phyloP scores from a whole-genome alignment of 192 early-diverging fungal species.

The Dissophora globulifera region DNA sequence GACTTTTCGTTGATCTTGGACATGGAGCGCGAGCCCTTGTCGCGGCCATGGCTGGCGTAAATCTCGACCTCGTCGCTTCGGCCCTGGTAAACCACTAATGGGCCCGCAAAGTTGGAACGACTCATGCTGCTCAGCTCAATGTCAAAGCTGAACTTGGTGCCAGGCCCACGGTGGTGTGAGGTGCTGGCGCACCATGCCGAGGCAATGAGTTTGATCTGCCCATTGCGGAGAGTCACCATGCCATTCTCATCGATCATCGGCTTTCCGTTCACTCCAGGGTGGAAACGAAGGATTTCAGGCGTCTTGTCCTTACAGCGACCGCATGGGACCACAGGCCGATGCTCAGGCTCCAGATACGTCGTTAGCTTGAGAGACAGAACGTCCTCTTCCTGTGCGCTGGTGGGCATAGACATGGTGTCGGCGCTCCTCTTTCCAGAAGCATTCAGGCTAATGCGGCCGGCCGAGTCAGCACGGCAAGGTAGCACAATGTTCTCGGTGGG shows the following conservation, averaged over 20 bases:
- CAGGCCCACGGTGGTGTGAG: conserved; percentile 51
- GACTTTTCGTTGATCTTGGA: conserved; percentile 35
- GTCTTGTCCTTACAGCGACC: conserved; percentile 54
- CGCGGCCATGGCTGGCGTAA: conserved; percentile 51
- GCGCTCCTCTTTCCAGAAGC: conserved; percentile 41
- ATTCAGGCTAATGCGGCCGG: conserved; percentile 32
- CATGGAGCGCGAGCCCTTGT: conserved; percentile 36
- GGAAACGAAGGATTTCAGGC: conserved; percentile 46
- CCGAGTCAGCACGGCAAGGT: conserved; percentile 36
- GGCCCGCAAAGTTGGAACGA: conserved; percentile 10
- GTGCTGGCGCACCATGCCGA: conserved; percentile 53
- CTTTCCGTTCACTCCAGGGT: conserved; percentile 51
- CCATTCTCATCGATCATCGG: conserved; percentile 55
- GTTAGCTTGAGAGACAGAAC: conserved; percentile 44
- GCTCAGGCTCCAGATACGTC: conserved; percentile 48
- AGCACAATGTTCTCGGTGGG: conserved; percentile 48
- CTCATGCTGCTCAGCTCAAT: conserved; percentile 47
- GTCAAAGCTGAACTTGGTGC: conserved; percentile 53
- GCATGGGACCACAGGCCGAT: conserved; percentile 45
- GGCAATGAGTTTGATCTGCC: conserved; percentile 49
- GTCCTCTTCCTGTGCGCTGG: conserved; percentile 53
- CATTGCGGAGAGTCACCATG: conserved; percentile 47
- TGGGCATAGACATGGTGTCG: conserved; percentile 33
- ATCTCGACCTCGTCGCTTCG: conserved; percentile 53
- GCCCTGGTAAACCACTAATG: conserved; percentile 35